Conservation (phyloP, 2,329 filamentous ascomycete species). For the Aspergillus ochraceus region DNA sequence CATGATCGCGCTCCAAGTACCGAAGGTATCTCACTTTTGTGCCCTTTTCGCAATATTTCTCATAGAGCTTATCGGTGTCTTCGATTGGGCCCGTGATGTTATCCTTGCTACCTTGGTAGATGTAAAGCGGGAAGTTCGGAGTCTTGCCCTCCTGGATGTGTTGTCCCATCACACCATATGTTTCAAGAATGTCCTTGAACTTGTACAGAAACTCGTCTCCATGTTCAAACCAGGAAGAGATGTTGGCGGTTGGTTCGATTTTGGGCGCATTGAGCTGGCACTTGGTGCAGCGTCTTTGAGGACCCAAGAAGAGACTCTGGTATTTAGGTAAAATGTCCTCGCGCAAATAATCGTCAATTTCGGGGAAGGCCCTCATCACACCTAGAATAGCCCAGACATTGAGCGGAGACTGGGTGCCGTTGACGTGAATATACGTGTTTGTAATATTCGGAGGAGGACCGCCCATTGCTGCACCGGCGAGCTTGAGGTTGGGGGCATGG, state of each 20-base stretch:
- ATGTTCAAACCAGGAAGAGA: constrained; percentile 3
- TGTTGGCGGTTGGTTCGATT: not conserved
- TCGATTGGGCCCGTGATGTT: not conserved
- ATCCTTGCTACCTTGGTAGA: constrained; percentile 1
- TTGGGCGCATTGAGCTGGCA: not conserved
- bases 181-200: not conserved
- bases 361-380: constrained; percentile 11
- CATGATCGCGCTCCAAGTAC: not conserved
- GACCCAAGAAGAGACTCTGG: not conserved
- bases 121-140: not conserved
- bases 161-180: constrained; percentile 1
- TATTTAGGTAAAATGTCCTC: not conserved
- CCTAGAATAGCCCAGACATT: constrained; percentile 11
- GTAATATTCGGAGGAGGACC: constrained; percentile 6
- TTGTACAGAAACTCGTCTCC: constrained; percentile 2
- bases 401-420: not conserved
- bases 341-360: constrained; percentile 6
- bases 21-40: not conserved
- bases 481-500: constrained; percentile 2
- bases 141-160: not conserved
- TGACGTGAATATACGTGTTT: not conserved
- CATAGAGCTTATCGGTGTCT: not conserved
- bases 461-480: constrained; percentile 7
- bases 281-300: not conserved
- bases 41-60: not conserved